phyloP scores from a whole-genome alignment of 2,329 filamentous ascomycete species.

The Colletotrichum ledebouriae region DNA sequence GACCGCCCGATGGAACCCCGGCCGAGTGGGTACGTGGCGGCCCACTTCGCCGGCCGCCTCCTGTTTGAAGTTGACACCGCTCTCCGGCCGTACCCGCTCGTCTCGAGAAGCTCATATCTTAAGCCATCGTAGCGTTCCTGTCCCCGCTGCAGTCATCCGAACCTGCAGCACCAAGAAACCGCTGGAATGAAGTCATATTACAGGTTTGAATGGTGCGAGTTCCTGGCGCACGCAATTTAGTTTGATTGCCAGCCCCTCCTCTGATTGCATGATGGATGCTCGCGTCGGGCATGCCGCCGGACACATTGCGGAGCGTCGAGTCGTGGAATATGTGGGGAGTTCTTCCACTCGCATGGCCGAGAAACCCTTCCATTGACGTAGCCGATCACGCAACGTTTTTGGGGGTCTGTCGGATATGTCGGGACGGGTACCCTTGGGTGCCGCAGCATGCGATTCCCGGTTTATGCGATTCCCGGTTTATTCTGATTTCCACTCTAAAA shows the following conservation, averaged over 20 bases:
- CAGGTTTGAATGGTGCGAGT: neutral
- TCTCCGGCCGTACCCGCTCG: constrained; percentile 3
- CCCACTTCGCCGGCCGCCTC: constrained; percentile 18
- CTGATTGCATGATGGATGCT: constrained; percentile 10
- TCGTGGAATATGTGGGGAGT: constrained; percentile 13
- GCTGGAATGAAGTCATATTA: neutral
- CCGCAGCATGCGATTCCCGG: neutral
- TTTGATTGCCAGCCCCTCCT: constrained; percentile 19
- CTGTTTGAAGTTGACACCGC: constrained; percentile 4
- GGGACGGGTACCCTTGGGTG: constrained; percentile 15
- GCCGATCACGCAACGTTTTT: constrained; percentile 30
- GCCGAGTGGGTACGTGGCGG: constrained; percentile 8
- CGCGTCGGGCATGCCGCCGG: constrained; percentile 20
- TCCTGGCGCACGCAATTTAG: neutral
- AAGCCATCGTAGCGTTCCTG: neutral
- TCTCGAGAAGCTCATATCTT: neutral
- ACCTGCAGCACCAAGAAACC: neutral
- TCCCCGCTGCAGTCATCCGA: constrained; percentile 1
- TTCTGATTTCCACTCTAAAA: neutral
- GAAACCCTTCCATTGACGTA: constrained; percentile 3
- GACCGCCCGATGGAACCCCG: constrained; percentile 14
- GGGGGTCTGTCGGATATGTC: constrained; percentile 25
- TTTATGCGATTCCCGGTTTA: no score
- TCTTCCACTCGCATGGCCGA: neutral
- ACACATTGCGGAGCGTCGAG: constrained; percentile 19